These are phyloP conservation scores for Cyclotella kingstonii DNA, from an alignment of 108 stramenopile genomes.

Conservation along the genomic window DNA sequence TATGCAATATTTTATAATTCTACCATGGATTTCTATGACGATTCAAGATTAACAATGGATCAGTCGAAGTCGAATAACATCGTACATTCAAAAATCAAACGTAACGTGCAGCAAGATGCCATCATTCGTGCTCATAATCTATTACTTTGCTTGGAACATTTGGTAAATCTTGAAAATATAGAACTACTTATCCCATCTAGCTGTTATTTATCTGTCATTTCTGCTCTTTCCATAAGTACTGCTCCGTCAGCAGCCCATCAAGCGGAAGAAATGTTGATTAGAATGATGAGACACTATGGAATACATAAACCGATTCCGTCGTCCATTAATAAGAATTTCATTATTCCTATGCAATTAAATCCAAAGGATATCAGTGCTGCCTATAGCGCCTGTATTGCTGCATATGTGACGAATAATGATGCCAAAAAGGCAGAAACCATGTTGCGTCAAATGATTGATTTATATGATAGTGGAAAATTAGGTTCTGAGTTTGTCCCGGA, in stretches of 20 bases:
- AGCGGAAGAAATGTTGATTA: conserved; percentile 35
- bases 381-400: conserved; percentile 45
- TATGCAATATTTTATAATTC: conserved; percentile 17
- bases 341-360: conserved; percentile 18
- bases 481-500: conserved; percentile 40
- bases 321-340: neutral
- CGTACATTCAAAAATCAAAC: too few species aligned
- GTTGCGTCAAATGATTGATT: conserved; percentile 38
- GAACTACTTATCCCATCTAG: conserved; percentile 22
- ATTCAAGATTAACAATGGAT: too few species aligned
- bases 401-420: conserved; percentile 42
- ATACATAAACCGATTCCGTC: neutral
- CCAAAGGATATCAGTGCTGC: conserved; percentile 31
- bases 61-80: too few species aligned
- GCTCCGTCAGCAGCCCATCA: conserved; percentile 8
- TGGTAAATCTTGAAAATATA: conserved; percentile 2
- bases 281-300: conserved; percentile 26
- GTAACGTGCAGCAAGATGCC: too few species aligned
- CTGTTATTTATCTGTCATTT: conserved; percentile 35
- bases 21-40: too few species aligned
- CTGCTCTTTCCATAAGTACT: conserved; percentile 36
- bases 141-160: conserved; percentile 15
- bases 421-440: conserved; percentile 35
- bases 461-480: conserved; percentile 22
- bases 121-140: conserved; percentile 36